Evolutionary conservation across 257 asterid species (phyloP), one percentile per base, ranked within the genome.

Genomic region (Rubia yunnanensis): DNA sequence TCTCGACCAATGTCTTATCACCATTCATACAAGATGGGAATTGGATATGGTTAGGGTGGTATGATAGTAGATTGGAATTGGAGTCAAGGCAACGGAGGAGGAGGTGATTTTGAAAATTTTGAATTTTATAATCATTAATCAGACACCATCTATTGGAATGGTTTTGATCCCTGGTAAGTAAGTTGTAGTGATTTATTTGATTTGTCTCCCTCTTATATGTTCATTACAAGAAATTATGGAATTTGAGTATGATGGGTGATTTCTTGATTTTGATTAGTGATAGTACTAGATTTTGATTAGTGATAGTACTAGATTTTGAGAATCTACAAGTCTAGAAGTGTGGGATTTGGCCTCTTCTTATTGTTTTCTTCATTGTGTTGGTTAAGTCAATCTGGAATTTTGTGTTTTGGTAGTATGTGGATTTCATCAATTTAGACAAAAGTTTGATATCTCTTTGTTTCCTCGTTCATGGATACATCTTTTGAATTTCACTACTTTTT

Each of bases 241-340:
- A 23, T 28, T 13, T 30, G 54, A 58, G 63, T 71, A 72, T 64
- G 46, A 30, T 28, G 63, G 52, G 5, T 44, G 52, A 32, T 32
- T 32, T 32, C 36, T 32, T 62, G 76, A 72, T 48, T 82, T 67
- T 60, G 68, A 52, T 62, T 73, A 38, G 38, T 56, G 32, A 30
- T 54, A 22, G 4, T 60, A 22, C 56, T 72, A 41, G 79, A 62
- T 70, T 79, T 72, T 71, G 69, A 58, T n/a, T 73, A 38, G 38
- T 56, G 32, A 30, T 54, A 22, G 4, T 60, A 22, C 56, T 72
- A 41, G 79, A 62, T 70, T 79, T 72, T 71, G 69, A 58, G 77
- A 74, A 68, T 75, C 72, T 60, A 38, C 13, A 28, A 63, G 85
- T 68, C 73, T 54, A 68, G 64, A 31, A 30, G n/a, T 62, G 54